Evolutionary conservation across 805 yeast species (phyloP), one percentile per base, ranked within the genome.

Genomic region (Ogataea ganodermae): DNA sequence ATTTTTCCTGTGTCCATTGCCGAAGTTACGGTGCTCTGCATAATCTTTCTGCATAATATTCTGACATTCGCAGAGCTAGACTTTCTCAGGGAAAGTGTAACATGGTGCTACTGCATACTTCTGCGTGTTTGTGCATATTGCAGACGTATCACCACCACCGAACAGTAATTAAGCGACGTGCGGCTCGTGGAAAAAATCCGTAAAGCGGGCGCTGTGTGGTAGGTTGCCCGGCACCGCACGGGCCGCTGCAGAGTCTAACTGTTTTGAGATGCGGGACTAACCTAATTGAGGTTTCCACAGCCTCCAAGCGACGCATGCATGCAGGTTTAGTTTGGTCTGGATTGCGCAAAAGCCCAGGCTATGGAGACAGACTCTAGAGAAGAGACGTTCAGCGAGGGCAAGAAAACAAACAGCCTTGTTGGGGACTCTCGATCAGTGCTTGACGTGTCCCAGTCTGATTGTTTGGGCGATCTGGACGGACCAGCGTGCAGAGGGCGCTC

Each of bases 31-130:
- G 30, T 30, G 13, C 22, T 30, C 28, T 30, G 44, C 44, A 40
- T 30, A 30, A 40, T 40, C 44, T 35, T 13, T 14, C 23, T 40
- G 36, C 44, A 40, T 40, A 40, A 40, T 30, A 40, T 31, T 40
- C 32, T 38, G 42, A 26, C 30, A 24, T 18, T 33, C 24, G 27
- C 14, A 22, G 42, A 38, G 32, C 31, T 37, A 37, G 41, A 37
- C 20, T 37, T 13, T 10, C 20, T 14, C 16, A 26, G 24, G 42
- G 42, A 38, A 38, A 26, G 32, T 17, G 27, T 13, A 38, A 38
- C 42, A 13, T 17, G 10, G 21, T n/a, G 21, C 20, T 23, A 16
- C 5, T n/a, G 31, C 14, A 27, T 27, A n/a, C 13, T 10, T 27
- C 17, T 14, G 27, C 40, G 16, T 5, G n/a, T 12, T 6, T 13